phyloP scores from a whole-genome alignment of 2,329 filamentous ascomycete genomes.

The Xylaria arbuscula region DNA sequence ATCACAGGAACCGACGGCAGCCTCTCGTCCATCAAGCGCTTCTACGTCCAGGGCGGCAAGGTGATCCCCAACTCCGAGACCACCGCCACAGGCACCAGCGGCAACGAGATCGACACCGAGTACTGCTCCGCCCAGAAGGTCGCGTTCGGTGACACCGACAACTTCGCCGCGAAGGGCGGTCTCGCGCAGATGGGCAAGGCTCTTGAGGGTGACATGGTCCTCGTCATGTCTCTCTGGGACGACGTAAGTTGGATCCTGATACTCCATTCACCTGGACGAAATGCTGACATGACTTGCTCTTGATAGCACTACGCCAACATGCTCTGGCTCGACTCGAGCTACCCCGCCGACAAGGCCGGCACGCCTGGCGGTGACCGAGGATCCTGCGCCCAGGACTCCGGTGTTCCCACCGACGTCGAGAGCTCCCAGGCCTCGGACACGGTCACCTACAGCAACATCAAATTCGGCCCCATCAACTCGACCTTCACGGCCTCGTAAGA shows the following conservation, averaged over 20 bases:
- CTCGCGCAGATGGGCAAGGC: constrained; percentile 64
- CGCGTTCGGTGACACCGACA: constrained; percentile 62
- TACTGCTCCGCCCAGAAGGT: constrained; percentile 67
- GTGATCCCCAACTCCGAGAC: constrained; percentile 55
- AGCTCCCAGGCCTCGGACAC: constrained; percentile 51
- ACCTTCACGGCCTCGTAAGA: constrained; percentile 50
- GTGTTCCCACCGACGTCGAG: constrained; percentile 60
- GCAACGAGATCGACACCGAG: constrained; percentile 58
- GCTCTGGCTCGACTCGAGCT: constrained; percentile 70
- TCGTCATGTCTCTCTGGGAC: constrained; percentile 70
- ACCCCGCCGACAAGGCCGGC: constrained; percentile 51
- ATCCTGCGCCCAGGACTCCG: constrained; percentile 57
- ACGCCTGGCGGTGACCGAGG: constrained; percentile 59
- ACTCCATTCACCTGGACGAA: neutral
- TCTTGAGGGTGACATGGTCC: constrained; percentile 66
- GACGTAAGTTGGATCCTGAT: constrained; percentile 52
- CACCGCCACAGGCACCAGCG: constrained; percentile 46
- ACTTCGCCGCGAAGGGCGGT: constrained; percentile 64
- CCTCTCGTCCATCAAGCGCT: constrained; percentile 64
- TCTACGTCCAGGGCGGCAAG: constrained; percentile 69
- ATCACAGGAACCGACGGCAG: constrained; percentile 56
- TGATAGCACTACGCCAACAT: constrained; percentile 64
- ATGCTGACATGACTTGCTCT: constrained; percentile 16
- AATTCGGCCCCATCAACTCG: constrained; percentile 58
- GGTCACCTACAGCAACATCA: constrained; percentile 62